These are phyloP conservation scores for Lasiodiplodia theobromae DNA, from an alignment of 2,329 filamentous ascomycete genomes.

Conservation along the genomic window DNA sequence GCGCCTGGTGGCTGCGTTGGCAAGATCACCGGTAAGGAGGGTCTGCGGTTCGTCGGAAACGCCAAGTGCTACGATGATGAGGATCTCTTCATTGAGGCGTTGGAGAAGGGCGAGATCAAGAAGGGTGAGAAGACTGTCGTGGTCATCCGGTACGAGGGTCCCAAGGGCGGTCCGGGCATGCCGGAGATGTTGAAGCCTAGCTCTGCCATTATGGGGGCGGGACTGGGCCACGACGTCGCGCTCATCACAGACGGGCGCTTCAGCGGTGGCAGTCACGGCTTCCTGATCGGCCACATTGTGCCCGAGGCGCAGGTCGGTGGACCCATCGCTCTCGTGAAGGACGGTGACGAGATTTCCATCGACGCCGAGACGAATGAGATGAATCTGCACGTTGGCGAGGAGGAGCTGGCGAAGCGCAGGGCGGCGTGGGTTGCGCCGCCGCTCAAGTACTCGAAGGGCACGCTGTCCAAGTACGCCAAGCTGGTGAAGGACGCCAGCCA, in stretches of 20 bases:
- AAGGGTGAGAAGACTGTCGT: conserved; percentile 80
- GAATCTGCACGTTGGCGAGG: conserved; percentile 71
- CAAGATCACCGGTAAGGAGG: conserved; percentile 81
- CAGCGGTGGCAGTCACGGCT: conserved; percentile 83
- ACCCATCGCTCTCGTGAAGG: conserved; percentile 80
- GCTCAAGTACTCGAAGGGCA: conserved; percentile 65
- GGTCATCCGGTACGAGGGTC: conserved; percentile 77
- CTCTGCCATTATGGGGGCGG: conserved; percentile 76
- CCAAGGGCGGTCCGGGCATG: conserved; percentile 77
- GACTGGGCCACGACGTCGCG: conserved; percentile 75
- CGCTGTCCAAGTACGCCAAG: conserved; percentile 65
- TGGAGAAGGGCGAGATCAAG: conserved; percentile 73
- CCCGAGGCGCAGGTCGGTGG: conserved; percentile 87
- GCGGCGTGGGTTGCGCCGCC: conserved; percentile 61
- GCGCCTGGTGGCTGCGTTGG: conserved; percentile 75
- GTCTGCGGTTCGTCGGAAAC: conserved; percentile 70
- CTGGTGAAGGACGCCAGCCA: conserved; percentile 64
- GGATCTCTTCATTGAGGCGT: conserved; percentile 71
- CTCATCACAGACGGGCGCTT: conserved; percentile 79
- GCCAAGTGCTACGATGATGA: conserved; percentile 75
- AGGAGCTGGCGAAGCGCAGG: conserved; percentile 63
- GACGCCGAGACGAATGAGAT: conserved; percentile 76
- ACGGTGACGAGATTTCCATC: conserved; percentile 82
- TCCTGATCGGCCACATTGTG: conserved; percentile 86
- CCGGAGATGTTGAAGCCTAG: conserved; percentile 77